phyloP scores from a whole-genome alignment of 129 eudicot species.

The Silybum marianum region DNA sequence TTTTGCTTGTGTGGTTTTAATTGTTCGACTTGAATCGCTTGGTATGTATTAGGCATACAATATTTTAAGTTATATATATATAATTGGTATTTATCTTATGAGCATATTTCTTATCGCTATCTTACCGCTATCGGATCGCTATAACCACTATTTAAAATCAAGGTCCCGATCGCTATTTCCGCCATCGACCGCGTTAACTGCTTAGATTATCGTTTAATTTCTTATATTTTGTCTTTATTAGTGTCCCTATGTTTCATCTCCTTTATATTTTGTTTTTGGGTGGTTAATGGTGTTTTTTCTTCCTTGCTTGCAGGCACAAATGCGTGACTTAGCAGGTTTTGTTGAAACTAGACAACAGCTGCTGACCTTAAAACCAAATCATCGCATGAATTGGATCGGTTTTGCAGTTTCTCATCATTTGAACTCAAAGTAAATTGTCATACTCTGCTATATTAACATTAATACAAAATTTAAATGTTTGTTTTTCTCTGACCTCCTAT shows the following conservation, averaged over 20 bases:
- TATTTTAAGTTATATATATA: too few relatives aligned
- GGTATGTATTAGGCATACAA: too few relatives aligned
- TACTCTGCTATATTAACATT: background rate
- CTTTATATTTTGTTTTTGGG: background rate
- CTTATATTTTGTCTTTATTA: background rate
- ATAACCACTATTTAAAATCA: too few relatives aligned
- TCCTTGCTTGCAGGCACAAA: conserved; percentile 72
- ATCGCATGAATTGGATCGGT: conserved; percentile 99
- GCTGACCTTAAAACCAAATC: conserved; percentile 89
- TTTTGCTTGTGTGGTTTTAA: too few relatives aligned
- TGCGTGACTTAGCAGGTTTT: conserved; percentile 94
- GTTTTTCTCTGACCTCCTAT: background rate
- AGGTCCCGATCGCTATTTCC: too few relatives aligned
- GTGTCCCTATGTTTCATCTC: background rate
- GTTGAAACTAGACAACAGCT: conserved; percentile 97
- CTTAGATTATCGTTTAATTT: background rate
- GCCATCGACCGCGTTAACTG: too few relatives aligned
- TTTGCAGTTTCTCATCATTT: conserved; percentile 95
- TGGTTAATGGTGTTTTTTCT: conserved; percentile 21
- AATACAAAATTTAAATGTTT: background rate
- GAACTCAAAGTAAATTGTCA: conserved; percentile 60
- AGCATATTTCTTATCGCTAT: too few relatives aligned
- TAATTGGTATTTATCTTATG: too few relatives aligned
- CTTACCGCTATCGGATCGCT: too few relatives aligned
- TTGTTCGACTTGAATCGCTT: too few relatives aligned